These are phyloP conservation scores for Kokia cookei DNA, from an alignment of 441 rosid genomes.

Conservation along the genomic window DNA sequence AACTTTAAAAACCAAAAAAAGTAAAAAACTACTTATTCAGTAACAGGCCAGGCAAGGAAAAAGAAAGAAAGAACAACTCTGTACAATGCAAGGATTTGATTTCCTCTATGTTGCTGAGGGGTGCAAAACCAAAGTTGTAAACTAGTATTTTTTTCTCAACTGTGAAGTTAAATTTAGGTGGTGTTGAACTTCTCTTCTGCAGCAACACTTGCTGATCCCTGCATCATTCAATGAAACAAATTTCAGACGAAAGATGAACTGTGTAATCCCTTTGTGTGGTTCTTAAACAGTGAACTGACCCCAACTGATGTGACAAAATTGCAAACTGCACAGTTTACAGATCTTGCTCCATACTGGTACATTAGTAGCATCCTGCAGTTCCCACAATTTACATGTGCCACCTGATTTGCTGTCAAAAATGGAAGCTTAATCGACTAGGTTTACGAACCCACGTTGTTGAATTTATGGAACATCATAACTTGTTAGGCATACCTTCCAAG, in stretches of 20 bases:
- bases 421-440: background rate
- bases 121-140: conserved; percentile 19
- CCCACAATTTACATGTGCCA: conserved; percentile 96
- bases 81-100: conserved; percentile 28
- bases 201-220: conserved; percentile 73
- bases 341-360: conserved; percentile 94
- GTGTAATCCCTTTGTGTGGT: background rate
- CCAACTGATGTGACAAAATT: conserved; percentile 80
- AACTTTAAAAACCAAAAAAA: background rate
- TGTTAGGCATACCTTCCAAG: conserved; percentile 52
- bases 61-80: conserved; percentile 21
- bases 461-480: background rate
- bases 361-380: conserved; percentile 90
- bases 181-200: conserved; percentile 55
- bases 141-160: conserved; percentile 7
- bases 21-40: conserved; percentile 41
- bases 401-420: conserved; percentile 71
- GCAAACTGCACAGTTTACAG: conserved; percentile 96
- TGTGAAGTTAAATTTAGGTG: conserved; percentile 10
- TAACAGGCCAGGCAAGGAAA: conserved; percentile 18
- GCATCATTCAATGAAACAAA: conserved; percentile 21
- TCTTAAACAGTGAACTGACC: conserved; percentile 39
- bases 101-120: conserved; percentile 20
- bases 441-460: background rate
- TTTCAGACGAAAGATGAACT: background rate